phyloP scores from a whole-genome alignment of 768 basidiomycete species.

The Gloeophyllum trabeum region DNA sequence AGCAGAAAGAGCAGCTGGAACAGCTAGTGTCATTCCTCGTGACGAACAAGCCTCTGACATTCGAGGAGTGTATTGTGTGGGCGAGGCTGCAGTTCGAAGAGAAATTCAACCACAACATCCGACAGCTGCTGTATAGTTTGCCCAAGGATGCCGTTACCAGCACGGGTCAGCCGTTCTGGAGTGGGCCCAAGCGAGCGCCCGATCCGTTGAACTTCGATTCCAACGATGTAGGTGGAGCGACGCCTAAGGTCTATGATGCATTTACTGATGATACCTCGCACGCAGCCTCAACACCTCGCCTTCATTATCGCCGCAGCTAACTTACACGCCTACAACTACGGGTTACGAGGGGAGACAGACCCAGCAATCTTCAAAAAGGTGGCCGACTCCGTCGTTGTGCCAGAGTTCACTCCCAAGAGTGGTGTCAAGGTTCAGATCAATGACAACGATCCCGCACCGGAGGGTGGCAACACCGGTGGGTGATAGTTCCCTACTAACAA shows the following conservation, averaged over 20 bases:
- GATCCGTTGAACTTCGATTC: conserved; percentile 83
- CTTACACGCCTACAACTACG: conserved; percentile 96
- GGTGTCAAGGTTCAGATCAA: conserved; percentile 90
- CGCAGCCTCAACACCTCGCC: conserved; percentile 62
- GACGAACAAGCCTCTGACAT: conserved; percentile 85
- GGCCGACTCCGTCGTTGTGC: conserved; percentile 73
- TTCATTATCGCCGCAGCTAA: conserved; percentile 93
- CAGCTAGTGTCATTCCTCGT: conserved; percentile 87
- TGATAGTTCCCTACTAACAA: too few relatives aligned
- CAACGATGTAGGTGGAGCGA: conserved; percentile 61
- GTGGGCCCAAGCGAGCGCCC: conserved; percentile 94
- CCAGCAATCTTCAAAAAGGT: conserved; percentile 72
- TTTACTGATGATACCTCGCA: conserved; percentile 18
- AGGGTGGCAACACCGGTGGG: conserved; percentile 26
- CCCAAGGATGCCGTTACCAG: conserved; percentile 90
- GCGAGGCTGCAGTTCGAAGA: conserved; percentile 92
- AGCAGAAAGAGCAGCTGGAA: conserved; percentile 81
- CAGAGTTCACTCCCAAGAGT: conserved; percentile 87
- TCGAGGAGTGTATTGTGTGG: conserved; percentile 97
- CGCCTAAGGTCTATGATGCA: conserved; percentile 1
- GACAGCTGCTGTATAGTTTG: conserved; percentile 85
- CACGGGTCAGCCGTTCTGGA: conserved; percentile 97
- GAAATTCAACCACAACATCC: conserved; percentile 87
- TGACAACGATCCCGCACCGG: conserved; percentile 81
- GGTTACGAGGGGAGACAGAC: conserved; percentile 83